Evolutionary conservation across 441 rosid species (phyloP).

Genomic region (Mallotus japonicus): DNA sequence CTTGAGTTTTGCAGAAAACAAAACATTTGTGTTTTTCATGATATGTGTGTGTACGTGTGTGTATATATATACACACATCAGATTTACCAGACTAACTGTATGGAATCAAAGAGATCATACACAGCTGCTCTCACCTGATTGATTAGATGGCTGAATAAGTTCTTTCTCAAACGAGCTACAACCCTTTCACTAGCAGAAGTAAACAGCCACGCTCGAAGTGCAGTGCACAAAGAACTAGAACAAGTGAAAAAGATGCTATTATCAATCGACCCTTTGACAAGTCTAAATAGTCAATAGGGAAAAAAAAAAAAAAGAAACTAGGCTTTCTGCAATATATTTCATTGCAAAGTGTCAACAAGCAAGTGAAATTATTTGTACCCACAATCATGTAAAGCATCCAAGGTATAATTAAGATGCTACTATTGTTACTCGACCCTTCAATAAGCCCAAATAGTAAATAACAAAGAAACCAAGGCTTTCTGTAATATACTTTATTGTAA

Average conservation of each 20-base stretch:
- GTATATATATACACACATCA: too few relatives aligned
- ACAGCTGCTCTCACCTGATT: constrained; percentile 50
- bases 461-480: not conserved
- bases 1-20: not conserved
- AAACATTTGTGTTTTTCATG: not conserved
- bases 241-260: not conserved
- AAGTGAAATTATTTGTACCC: not conserved
- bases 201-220: constrained; percentile 87
- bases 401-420: not conserved
- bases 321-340: not conserved
- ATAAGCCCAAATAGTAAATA: not conserved
- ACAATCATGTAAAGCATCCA: not conserved
- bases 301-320: not conserved
- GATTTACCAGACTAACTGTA: not conserved
- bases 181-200: constrained; percentile 88
- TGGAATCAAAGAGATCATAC: not conserved
- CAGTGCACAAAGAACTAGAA: constrained; percentile 73
- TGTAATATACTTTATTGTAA: not conserved
- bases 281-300: not conserved
- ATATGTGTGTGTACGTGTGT: too few relatives aligned
- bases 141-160: constrained; percentile 75
- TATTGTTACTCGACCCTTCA: not conserved
- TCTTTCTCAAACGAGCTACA: constrained; percentile 84
- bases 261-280: not conserved
- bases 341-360: not conserved